Evolutionary conservation across 108 stramenopile genomes (phyloP).

Genomic region (Chaetoceros muelleri): DNA sequence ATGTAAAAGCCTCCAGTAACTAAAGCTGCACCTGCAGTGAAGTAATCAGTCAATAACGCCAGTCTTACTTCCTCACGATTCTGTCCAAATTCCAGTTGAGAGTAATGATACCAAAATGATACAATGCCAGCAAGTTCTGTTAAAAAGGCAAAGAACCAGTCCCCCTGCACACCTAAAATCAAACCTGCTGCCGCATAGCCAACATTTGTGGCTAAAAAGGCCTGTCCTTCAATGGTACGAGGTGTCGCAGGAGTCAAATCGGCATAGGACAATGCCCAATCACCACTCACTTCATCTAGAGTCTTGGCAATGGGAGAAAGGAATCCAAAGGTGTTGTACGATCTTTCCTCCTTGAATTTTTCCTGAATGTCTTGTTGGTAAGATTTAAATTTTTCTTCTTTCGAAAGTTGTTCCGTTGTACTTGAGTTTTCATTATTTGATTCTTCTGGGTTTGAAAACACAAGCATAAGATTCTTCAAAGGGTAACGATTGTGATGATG

Average conservation of each 20-base stretch:
- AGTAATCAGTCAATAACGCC: constrained; percentile 67
- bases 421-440: not conserved
- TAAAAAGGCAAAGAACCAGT: constrained; percentile 34
- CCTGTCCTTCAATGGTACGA: constrained; percentile 38
- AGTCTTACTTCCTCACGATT: constrained; percentile 40
- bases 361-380: not conserved
- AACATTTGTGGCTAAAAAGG: constrained; percentile 70
- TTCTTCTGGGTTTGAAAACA: too few relatives aligned
- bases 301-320: constrained; percentile 43
- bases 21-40: constrained; percentile 40
- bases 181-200: constrained; percentile 57
- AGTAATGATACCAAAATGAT: constrained; percentile 68
- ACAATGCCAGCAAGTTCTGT: constrained; percentile 60
- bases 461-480: too few relatives aligned
- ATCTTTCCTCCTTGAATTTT: not conserved
- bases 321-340: constrained; percentile 19
- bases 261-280: constrained; percentile 69
- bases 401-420: not conserved
- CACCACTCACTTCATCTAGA: constrained; percentile 51
- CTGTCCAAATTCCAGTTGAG: constrained; percentile 49
- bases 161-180: constrained; percentile 33
- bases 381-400: not conserved
- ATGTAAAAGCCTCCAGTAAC: constrained; percentile 35
- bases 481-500: too few relatives aligned
- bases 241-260: constrained; percentile 56